These are phyloP conservation scores for Gastrolobium villosum DNA, from an alignment of 306 rosid genomes.

Conservation along the genomic window DNA sequence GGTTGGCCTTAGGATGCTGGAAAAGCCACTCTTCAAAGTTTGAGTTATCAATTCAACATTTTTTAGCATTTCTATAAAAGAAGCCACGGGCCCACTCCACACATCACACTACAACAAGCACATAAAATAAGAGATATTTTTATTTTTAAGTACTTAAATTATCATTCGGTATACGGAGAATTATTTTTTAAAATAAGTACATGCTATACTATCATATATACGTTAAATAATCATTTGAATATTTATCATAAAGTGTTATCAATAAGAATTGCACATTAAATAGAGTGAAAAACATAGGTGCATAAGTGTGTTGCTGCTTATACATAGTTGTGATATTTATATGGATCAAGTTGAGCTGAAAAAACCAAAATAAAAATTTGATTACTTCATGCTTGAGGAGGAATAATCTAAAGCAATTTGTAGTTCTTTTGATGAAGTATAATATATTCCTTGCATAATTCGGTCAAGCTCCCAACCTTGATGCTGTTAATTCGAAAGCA, in stretches of 20 bases:
- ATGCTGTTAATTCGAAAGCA: background rate
- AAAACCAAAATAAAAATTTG: background rate
- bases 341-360: background rate
- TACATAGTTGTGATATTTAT: background rate
- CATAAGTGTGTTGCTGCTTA: no score
- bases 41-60: slow-evolving; percentile 8
- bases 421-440: background rate
- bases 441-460: background rate
- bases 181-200: no score
- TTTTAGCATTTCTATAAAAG: background rate
- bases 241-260: no score
- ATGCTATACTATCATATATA: no score
- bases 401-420: background rate
- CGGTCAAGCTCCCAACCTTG: background rate
- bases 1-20: slow-evolving; percentile 42
- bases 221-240: no score
- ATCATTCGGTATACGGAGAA: no score
- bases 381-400: background rate
- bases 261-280: no score
- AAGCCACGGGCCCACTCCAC: background rate
- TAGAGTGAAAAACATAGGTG: no score
- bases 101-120: background rate
- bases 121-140: background rate
- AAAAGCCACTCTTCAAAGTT: slow-evolving; percentile 40
- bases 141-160: no score